Percentiles rank a stretch among this genome's conserved stretches.
These are phyloP conservation scores for Lachnum nothofagi DNA, from an alignment of 2,329 filamentous ascomycete genomes.

Conservation along the genomic window DNA sequence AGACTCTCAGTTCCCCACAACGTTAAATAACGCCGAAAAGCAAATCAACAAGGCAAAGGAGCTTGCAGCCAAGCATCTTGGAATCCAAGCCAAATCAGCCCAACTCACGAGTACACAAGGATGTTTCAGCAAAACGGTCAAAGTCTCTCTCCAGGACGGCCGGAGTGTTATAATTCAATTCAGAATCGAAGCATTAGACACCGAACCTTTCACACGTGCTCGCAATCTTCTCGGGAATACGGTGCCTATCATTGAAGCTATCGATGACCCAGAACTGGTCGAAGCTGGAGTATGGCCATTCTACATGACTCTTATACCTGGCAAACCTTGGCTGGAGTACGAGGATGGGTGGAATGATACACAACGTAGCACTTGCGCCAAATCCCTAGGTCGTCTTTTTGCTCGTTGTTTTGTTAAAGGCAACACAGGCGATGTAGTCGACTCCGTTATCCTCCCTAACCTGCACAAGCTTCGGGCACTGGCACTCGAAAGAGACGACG, in stretches of 20 bases:
- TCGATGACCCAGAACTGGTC: slow-evolving; percentile 2
- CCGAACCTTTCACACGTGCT: background rate
- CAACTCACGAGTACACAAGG: background rate
- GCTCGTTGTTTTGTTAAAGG: slow-evolving; percentile 2
- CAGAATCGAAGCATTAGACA: background rate
- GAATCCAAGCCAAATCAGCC: background rate
- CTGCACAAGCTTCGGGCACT: slow-evolving; percentile 1
- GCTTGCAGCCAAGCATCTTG: background rate
- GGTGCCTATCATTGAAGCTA: background rate
- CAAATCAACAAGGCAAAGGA: background rate
- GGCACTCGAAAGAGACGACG: slow-evolving; percentile 1
- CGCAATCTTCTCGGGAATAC: background rate
- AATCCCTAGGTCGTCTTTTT: slow-evolving; percentile 2
- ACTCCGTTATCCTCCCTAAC: slow-evolving; percentile 1
- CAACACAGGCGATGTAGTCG: slow-evolving; percentile 1
- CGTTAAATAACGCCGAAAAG: background rate
- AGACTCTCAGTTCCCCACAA: background rate
- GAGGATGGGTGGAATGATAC: slow-evolving; percentile 1
- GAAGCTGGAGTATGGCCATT: slow-evolving; percentile 2
- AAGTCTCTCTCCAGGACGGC: background rate
- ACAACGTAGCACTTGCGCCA: slow-evolving; percentile 1
- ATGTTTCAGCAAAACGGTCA: background rate
- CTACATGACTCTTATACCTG: slow-evolving; percentile 7
- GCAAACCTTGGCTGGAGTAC: slow-evolving; percentile 6
- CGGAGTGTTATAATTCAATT: background rate